Percentiles rank a stretch among this genome's conserved stretches.
phyloP scores from a whole-genome alignment of 257 asterid genomes.

The Galeopsis tetrahit region DNA sequence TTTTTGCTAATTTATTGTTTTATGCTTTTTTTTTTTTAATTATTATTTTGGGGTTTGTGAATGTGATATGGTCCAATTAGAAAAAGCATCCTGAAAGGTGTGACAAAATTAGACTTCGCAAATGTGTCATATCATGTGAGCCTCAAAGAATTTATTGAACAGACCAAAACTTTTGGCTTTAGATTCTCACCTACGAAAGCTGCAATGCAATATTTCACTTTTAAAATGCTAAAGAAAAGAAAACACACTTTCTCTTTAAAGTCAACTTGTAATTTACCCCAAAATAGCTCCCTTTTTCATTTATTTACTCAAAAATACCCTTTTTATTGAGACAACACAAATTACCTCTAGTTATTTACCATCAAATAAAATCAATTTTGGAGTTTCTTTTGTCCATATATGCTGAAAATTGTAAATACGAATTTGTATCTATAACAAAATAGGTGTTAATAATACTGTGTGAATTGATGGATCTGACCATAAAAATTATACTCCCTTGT shows the following conservation, averaged over 20 bases:
- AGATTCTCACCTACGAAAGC: conserved; percentile 43
- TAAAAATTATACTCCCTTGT: too few species aligned
- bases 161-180: conserved; percentile 32
- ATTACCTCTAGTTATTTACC: conserved; percentile 25
- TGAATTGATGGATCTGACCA: too few species aligned
- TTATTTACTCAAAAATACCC: not conserved
- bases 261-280: conserved; percentile 42
- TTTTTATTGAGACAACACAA: conserved; percentile 9
- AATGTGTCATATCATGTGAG: conserved; percentile 37
- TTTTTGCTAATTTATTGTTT: too few species aligned
- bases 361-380: not conserved
- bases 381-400: not conserved
- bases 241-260: conserved; percentile 26
- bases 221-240: conserved; percentile 6
- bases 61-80: conserved; percentile 14
- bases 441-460: not conserved
- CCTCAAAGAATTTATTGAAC: conserved; percentile 40
- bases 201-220: conserved; percentile 36
- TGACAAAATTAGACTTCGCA: conserved; percentile 43
- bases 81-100: conserved; percentile 28
- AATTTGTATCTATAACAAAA: not conserved
- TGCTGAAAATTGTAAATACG: not conserved
- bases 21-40: not conserved
- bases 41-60: not conserved
- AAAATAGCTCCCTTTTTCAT: not conserved